A percentile compares a stretch with the other conserved stretches of the same genome.
Evolutionary conservation across 2,329 filamentous ascomycete genomes (phyloP).

Genomic region (Pseudogymnoascus sp.): DNA sequence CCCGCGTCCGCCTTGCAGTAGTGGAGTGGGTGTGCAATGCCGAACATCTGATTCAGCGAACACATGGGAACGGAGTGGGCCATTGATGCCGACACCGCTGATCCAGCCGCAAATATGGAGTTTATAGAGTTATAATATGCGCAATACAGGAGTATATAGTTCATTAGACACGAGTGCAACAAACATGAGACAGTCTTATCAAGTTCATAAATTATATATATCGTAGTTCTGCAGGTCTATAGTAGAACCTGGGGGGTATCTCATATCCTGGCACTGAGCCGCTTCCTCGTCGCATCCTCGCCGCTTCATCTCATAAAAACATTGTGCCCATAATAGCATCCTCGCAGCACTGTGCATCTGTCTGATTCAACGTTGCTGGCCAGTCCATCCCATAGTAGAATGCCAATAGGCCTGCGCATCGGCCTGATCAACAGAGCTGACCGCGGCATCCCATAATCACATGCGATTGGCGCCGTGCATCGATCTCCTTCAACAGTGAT

Average conservation of each 20-base stretch:
- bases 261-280: background rate
- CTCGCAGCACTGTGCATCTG: background rate
- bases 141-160: background rate
- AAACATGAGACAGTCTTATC: background rate
- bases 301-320: background rate
- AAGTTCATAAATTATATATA: background rate
- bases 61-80: constrained; percentile 4
- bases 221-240: background rate
- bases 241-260: background rate
- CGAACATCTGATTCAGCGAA: constrained; percentile 4
- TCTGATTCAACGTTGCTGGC: background rate
- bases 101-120: background rate
- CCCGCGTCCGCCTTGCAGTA: constrained; percentile 1
- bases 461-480: background rate
- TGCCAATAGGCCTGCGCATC: background rate
- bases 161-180: background rate
- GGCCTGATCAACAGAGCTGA: background rate
- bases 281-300: background rate
- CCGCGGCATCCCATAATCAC: background rate
- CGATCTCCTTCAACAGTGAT: background rate
- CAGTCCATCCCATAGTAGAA: background rate
- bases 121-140: constrained; percentile 2
- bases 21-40: constrained; percentile 6
- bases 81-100: background rate
- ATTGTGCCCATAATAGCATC: background rate